phyloP scores from a whole-genome alignment of 2,329 filamentous ascomycete species.

The Harringtonia aguacate region DNA sequence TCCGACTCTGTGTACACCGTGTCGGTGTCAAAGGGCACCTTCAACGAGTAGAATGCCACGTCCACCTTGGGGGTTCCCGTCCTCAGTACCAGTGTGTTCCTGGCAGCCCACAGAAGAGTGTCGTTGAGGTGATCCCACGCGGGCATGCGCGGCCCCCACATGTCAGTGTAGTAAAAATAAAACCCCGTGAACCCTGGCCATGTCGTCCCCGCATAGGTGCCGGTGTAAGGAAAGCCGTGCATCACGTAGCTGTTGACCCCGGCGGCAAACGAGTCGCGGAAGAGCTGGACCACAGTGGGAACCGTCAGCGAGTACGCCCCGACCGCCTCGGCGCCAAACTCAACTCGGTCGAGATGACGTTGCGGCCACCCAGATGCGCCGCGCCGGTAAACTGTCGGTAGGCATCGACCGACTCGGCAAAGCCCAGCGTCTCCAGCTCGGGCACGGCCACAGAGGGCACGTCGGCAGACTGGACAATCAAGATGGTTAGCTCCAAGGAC shows the following conservation, averaged over 20 bases:
- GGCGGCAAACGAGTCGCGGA: constrained; percentile 9
- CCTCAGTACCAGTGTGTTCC: constrained; percentile 4
- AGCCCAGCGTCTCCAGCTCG: constrained; percentile 16
- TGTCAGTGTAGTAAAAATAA: constrained; percentile 6
- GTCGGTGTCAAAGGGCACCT: constrained; percentile 6
- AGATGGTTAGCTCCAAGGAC: too few species aligned
- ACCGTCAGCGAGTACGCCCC: constrained; percentile 14
- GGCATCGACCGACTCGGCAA: constrained; percentile 13
- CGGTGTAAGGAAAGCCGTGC: constrained; percentile 10
- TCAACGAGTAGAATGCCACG: constrained; percentile 8
- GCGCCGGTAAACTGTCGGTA: constrained; percentile 16
- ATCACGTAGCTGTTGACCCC: constrained; percentile 11
- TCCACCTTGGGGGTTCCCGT: constrained; percentile 7
- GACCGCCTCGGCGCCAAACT: constrained; percentile 12
- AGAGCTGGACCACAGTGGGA: constrained; percentile 5
- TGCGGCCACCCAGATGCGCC: constrained; percentile 12
- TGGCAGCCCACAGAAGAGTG: constrained; percentile 5
- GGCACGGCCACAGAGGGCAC: constrained; percentile 12
- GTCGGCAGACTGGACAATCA: too few species aligned
- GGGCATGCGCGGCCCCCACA: constrained; percentile 11
- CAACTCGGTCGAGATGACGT: constrained; percentile 15
- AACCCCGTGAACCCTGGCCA: constrained; percentile 12
- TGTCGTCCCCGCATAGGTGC: constrained; percentile 5
- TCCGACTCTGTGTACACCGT: background rate
- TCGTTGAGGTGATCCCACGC: constrained; percentile 9